Conservation (phyloP, 495 filamentous ascomycete species). For the Annulohypoxylon moriforme region DNA sequence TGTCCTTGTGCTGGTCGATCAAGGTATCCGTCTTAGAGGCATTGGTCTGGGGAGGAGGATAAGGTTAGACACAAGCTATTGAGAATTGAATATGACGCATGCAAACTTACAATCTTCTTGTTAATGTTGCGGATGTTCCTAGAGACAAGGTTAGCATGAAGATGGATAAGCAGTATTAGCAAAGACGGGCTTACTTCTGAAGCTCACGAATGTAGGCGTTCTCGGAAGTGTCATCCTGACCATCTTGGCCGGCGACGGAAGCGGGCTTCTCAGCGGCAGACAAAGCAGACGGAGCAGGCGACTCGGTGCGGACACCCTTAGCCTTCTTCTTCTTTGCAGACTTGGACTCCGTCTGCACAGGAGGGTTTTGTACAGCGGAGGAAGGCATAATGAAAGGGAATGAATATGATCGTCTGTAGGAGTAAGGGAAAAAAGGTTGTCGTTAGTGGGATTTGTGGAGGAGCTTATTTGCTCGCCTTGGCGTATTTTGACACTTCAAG, state of each 20-base stretch:
- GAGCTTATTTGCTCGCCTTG: conserved; percentile 37
- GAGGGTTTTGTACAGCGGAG: conserved; percentile 62
- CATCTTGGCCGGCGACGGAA: conserved; percentile 52
- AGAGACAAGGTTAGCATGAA: conserved; percentile 41
- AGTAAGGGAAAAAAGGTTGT: not conserved
- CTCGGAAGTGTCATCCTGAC: conserved; percentile 69
- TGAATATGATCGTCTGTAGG: conserved; percentile 17
- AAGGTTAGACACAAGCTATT: conserved; percentile 23
- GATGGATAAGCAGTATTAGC: not conserved
- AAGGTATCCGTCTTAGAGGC: conserved; percentile 82
- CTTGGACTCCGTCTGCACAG: conserved; percentile 65
- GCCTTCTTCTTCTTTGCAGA: conserved; percentile 79
- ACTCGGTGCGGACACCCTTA: conserved; percentile 66
- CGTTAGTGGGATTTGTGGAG: conserved; percentile 14
- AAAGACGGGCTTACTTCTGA: conserved; percentile 72
- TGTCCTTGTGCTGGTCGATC: conserved; percentile 78
- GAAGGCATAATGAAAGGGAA: conserved; percentile 59
- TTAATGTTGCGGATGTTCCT: conserved; percentile 86
- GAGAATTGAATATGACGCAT: not conserved
- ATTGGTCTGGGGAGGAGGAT: conserved; percentile 66
- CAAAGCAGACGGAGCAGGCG: conserved; percentile 56
- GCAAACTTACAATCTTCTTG: conserved; percentile 84
- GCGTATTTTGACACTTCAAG: conserved; percentile 5
- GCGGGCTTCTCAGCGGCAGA: conserved; percentile 55
- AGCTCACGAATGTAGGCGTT: conserved; percentile 84